These are phyloP conservation scores for Luffa aegyptiaca DNA, from an alignment of 306 rosid genomes.

Conservation along the genomic window DNA sequence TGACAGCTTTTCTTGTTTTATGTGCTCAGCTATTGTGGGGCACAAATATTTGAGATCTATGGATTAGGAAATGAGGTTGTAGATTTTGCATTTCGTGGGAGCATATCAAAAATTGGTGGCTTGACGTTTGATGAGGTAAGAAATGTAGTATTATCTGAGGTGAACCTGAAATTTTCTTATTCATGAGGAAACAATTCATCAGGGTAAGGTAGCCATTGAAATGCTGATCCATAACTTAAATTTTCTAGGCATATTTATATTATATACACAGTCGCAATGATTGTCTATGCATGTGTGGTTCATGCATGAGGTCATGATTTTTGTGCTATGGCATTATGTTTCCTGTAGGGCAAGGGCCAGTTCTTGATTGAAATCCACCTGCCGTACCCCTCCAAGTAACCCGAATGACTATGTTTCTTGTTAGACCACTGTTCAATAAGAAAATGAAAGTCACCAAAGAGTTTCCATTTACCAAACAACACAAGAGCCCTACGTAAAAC, in stretches of 20 bases:
- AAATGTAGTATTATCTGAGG: neutral
- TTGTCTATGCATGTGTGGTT: neutral
- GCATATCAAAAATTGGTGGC: constrained; percentile 87
- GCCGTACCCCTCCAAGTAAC: no score
- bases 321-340: neutral
- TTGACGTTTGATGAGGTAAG: constrained; percentile 97
- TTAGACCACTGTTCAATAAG: no score
- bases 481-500: no score
- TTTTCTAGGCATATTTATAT: neutral
- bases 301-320: neutral
- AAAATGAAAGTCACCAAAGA: no score
- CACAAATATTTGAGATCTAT: constrained; percentile 94
- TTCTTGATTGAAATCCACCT: no score
- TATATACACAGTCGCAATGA: neutral
- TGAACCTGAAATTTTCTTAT: neutral
- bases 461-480: no score
- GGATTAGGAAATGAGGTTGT: constrained; percentile 89
- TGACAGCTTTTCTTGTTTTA: constrained; percentile 24
- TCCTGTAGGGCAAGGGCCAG: no score
- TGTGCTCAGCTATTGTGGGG: constrained; percentile 81
- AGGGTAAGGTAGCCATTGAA: neutral
- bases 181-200: neutral
- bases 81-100: constrained; percentile 81
- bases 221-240: neutral
- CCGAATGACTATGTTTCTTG: no score